Conservation (phyloP, 192 early-diverging fungal species). For the Entrophospora sp. region DNA sequence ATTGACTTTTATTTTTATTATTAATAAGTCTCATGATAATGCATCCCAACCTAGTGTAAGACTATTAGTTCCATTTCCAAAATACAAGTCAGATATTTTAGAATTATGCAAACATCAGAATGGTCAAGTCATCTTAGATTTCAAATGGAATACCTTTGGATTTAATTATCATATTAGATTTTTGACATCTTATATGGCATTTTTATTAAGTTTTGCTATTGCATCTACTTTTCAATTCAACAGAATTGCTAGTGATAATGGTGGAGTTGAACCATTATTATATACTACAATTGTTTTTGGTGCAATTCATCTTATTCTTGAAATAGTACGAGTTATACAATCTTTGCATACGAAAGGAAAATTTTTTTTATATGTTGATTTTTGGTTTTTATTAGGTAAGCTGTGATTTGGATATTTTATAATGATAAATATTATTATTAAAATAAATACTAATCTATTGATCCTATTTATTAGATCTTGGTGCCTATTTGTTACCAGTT, state of each 20-base stretch:
- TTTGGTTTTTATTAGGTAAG: no score
- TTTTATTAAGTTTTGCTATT: background rate
- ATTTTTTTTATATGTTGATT: background rate
- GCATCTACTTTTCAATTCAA: background rate
- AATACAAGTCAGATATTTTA: no score
- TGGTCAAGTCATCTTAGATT: conserved; percentile 2
- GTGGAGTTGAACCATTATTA: background rate
- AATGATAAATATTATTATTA: background rate
- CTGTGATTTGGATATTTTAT: no score
- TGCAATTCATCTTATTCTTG: background rate
- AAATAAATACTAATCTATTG: background rate
- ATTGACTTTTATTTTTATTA: no score
- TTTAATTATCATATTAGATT: background rate
- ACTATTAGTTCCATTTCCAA: no score
- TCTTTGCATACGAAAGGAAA: no score
- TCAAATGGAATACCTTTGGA: conserved; percentile 5
- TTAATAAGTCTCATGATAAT: no score
- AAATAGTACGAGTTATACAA: background rate
- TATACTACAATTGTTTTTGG: background rate
- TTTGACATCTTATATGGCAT: background rate
- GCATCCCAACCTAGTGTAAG: no score
- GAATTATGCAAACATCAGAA: no score
- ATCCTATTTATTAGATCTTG: background rate
- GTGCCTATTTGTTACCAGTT: background rate
- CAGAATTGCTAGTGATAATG: background rate